Evolutionary conservation across 441 rosid species (phyloP).

Genomic region (Euphorbia corollata): DNA sequence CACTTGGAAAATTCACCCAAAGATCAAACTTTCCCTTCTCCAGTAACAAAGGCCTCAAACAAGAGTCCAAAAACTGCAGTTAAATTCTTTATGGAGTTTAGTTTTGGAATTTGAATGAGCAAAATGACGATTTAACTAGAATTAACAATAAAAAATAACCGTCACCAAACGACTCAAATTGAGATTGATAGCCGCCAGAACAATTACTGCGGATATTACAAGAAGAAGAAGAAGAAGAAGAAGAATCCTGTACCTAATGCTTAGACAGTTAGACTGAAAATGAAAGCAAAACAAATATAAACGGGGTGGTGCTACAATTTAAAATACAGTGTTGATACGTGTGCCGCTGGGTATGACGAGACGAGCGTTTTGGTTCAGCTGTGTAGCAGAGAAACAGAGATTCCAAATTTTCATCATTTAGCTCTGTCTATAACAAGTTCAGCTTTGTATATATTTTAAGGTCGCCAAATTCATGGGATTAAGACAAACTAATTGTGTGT

Average conservation of each 20-base stretch:
- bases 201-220: neutral
- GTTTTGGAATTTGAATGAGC: conserved; percentile 12
- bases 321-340: neutral
- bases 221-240: neutral
- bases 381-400: no score
- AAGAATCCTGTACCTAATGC: neutral
- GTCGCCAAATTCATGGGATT: neutral
- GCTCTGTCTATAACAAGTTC: neutral
- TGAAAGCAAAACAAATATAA: conserved; percentile 13
- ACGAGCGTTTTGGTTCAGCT: no score
- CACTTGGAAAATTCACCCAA: conserved; percentile 15
- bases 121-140: neutral
- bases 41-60: neutral
- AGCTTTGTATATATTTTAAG: neutral
- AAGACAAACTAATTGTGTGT: neutral
- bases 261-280: conserved; percentile 1
- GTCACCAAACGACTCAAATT: neutral
- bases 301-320: neutral
- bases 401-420: neutral
- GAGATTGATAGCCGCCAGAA: neutral
- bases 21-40: neutral
- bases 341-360: neutral
- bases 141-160: conserved; percentile 9
- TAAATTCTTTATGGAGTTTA: no score
- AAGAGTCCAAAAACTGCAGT: neutral